Percentiles rank a stretch among this genome's conserved stretches.
Conservation (phyloP, 108 stramenopile genomes). For the Pseudonitzschia delicatissima region DNA sequence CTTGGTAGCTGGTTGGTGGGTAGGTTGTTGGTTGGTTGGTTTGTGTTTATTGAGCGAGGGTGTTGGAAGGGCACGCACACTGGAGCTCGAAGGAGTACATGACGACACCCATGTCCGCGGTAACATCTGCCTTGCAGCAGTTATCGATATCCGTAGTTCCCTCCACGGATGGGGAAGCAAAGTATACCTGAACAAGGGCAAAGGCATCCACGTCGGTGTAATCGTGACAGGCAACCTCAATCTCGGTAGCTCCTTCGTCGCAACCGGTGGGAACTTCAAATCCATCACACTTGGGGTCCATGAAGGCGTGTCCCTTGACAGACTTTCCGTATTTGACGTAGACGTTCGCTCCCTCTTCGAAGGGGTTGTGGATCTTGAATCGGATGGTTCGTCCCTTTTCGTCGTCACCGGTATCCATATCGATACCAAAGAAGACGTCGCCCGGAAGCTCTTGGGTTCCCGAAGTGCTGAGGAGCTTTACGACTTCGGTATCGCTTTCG, state of each 20-base stretch:
- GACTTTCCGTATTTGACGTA: neutral
- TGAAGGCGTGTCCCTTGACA: neutral
- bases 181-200: neutral
- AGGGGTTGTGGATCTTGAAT: neutral
- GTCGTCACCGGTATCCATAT: neutral
- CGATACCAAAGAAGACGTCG: too few relatives aligned
- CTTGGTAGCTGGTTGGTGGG: too few relatives aligned
- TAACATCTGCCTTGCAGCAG: too few relatives aligned
- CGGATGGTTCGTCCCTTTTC: neutral
- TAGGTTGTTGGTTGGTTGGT: too few relatives aligned
- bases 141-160: too few relatives aligned
- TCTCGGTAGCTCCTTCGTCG: neutral
- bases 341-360: neutral
- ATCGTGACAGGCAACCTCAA: neutral
- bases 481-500: too few relatives aligned
- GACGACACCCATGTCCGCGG: too few relatives aligned
- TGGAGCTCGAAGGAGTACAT: neutral
- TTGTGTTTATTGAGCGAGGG: too few relatives aligned
- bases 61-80: neutral
- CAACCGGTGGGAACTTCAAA: neutral
- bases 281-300: neutral
- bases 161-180: too few relatives aligned
- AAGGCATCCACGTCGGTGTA: neutral
- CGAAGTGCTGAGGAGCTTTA: too few relatives aligned
- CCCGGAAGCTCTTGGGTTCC: too few relatives aligned